Evolutionary conservation across 1,284 basidiomycete genomes (phyloP), one percentile per base, ranked within the genome.

Genomic region (Mycosarcoma maydis): DNA sequence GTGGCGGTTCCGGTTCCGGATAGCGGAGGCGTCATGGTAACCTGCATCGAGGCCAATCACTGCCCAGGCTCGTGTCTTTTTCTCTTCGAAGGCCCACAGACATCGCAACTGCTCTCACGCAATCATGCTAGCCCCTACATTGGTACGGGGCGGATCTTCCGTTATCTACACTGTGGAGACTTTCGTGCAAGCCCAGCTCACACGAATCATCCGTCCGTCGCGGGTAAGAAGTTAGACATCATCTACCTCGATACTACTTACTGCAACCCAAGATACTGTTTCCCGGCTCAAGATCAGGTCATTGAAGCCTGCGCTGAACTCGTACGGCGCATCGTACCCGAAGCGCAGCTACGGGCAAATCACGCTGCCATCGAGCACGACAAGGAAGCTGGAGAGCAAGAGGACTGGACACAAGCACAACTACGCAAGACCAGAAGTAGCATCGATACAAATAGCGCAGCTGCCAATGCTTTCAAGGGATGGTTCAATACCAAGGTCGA

Each of bases 221-320:
- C 50, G n/a, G 56, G 57, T 11, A 67, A 67, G 17, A 62, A 84
- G 43, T 86, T 98, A 13, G 93, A 98, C 77, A 87, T 89, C 47
- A 87, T 94, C 44, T 98, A 98, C 81, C 86, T 98, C 23, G 96
- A 98, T 82, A 98, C 95, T 7, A 98, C 96, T 0, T 98, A 98
- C 82, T 86, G 97, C 34, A 90, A 96, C 76, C 91, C 94, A 0
- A 90, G 89, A 87, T 97, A 98, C 82, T 92, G 90, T 49, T 98
- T 98, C 75, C 92, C 96, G 0, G 91, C 95, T 3, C 95, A 98
- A 77, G 89, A 92, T 13, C 87, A 91, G 40, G 95, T 98, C 30
- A 90, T 98, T 34, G 87, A 90, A 26, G 94, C 95, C 0, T 98
- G 95, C 78, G 92, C 91, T 0, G 89, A 92, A 42, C 85, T 97